Percentiles rank a stretch among this genome's conserved stretches.
These are phyloP conservation scores for Colletotrichum lindemuthianum DNA, from an alignment of 2,329 filamentous ascomycete species.

Conservation along the genomic window DNA sequence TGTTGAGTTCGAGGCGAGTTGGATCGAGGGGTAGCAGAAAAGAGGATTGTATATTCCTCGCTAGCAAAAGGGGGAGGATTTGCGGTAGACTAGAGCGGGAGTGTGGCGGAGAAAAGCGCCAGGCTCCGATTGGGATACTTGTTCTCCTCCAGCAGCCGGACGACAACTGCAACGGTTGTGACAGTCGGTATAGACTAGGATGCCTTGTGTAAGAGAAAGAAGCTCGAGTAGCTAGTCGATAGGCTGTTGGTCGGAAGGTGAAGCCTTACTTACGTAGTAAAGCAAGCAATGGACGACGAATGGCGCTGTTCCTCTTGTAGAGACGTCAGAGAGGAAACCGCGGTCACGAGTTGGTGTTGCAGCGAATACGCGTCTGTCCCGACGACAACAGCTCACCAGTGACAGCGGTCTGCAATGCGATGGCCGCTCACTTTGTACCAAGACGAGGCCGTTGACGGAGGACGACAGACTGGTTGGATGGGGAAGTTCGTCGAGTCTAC, in stretches of 20 bases:
- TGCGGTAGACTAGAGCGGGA: constrained; percentile 14
- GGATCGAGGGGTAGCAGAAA: neutral
- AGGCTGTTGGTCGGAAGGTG: neutral
- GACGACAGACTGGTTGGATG: neutral
- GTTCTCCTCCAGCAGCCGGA: neutral
- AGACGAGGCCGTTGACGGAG: neutral
- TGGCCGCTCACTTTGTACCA: neutral
- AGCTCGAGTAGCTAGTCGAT: too few relatives aligned
- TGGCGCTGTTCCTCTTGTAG: neutral
- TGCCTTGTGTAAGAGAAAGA: constrained; percentile 7
- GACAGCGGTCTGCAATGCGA: too few relatives aligned
- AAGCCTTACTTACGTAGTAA: neutral
- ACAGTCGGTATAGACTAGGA: constrained; percentile 18
- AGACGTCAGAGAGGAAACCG: constrained; percentile 1
- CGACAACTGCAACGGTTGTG: neutral
- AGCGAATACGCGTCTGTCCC: neutral
- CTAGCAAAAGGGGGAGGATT: constrained; percentile 15
- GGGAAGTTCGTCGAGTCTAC: neutral
- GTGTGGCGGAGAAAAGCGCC: constrained; percentile 12
- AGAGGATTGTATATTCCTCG: constrained; percentile 7
- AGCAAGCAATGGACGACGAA: too few relatives aligned
- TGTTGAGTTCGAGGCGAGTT: too few relatives aligned
- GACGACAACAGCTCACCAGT: neutral
- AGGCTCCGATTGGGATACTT: constrained; percentile 9
- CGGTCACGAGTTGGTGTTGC: constrained; percentile 23